Conservation (phyloP, 2,329 filamentous ascomycete species). For the Aspergillus sp. region DNA sequence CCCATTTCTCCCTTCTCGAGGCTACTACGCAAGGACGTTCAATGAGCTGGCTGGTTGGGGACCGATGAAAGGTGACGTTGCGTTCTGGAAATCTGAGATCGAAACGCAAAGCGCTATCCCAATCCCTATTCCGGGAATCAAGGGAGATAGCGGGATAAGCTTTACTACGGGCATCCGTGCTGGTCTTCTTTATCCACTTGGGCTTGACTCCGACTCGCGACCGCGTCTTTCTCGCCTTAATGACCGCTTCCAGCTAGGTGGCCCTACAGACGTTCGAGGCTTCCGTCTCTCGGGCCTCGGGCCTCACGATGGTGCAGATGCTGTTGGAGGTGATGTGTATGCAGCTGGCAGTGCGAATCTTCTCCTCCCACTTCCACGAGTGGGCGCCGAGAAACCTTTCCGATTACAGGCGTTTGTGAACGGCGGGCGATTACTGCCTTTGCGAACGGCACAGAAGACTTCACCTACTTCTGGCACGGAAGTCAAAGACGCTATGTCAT, state of each 20-base stretch:
- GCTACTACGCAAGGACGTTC: constrained; percentile 75
- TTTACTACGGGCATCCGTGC: constrained; percentile 78
- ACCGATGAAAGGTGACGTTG: constrained; percentile 79
- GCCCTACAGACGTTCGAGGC: constrained; percentile 89
- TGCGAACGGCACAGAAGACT: constrained; percentile 57
- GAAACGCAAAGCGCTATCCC: constrained; percentile 77
- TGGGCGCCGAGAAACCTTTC: constrained; percentile 79
- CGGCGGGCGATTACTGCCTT: constrained; percentile 76
- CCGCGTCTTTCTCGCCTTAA: constrained; percentile 76
- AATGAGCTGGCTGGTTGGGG: constrained; percentile 87
- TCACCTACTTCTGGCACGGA: constrained; percentile 51
- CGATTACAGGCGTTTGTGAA: constrained; percentile 90
- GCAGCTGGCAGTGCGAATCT: constrained; percentile 85
- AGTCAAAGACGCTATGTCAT: constrained; percentile 45
- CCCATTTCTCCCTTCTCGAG: constrained; percentile 76
- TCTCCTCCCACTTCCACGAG: constrained; percentile 77
- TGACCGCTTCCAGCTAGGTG: constrained; percentile 92
- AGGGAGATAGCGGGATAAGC: constrained; percentile 72
- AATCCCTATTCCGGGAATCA: constrained; percentile 67
- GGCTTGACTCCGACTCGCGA: constrained; percentile 55
- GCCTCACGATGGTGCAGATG: constrained; percentile 79
- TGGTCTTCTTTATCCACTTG: constrained; percentile 80
- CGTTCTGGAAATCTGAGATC: constrained; percentile 90
- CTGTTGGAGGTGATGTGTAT: constrained; percentile 88
- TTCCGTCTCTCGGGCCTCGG: constrained; percentile 89